Base-by-base conservation (phyloP, 441 rosid species). In the Macaranga tanarius region DNA sequence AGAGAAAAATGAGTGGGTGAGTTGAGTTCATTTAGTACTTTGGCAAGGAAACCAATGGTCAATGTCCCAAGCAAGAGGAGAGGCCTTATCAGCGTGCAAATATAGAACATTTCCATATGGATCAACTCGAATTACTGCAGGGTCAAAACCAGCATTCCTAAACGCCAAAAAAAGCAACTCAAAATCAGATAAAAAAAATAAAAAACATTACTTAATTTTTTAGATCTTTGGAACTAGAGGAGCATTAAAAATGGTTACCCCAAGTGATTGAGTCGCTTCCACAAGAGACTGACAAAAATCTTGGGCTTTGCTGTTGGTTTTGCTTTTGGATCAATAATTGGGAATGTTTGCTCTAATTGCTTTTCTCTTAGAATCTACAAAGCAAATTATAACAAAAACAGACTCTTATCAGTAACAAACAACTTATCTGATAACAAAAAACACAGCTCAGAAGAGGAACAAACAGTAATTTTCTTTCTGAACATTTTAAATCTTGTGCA, bases 71-170 rank as follows among this genome's bases (percentile, higher is more conserved):
- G 93, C 92, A 50, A 95, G 97, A 72, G 98, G 99, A 82, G 98
- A 95, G 71, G 97, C 95, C 52, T 86, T 86, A 79, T 95, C 99
- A 42, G 98, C 98, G 56, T 90, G 96, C 75, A 82, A 88, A 79
- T 92, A 90, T 69, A 95, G 75, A 75, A 92, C 98, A 79, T 91
- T 95, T 62, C 98, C 99, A 57, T 87, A 92, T 0, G 89, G 86
- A 76, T 95, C 99, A 6, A 95, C 92, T 64, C 97, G 86, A 51
- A 95, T 91, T 40, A 85, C 92, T 0, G 85, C 84, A 20, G 98
- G 99, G 86, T 95, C 98, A 72, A 95, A 92, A 50, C 99, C 99
- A n/a, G 99, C 97, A 79, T 90, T 92, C 65, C 99, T 95, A 67
- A 69, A 84, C 71, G 28, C 12, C 34, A 50, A 70, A 34, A 51